These are phyloP conservation scores for Russula griseocarnosa DNA, from an alignment of 768 basidiomycete species.

Conservation along the genomic window DNA sequence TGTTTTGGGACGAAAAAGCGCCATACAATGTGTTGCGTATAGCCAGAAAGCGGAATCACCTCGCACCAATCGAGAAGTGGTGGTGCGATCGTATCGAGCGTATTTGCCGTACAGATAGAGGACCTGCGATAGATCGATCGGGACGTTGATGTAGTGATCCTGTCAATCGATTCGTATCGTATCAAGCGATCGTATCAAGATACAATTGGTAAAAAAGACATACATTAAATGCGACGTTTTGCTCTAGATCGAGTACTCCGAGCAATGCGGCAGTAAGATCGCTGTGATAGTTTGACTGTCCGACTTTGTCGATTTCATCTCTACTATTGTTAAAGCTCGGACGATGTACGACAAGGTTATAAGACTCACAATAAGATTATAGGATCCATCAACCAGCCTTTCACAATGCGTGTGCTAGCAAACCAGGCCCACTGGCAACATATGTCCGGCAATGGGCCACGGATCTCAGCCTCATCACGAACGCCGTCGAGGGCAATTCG, in stretches of 20 bases:
- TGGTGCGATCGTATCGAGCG: conserved; percentile 81
- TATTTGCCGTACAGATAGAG: conserved; percentile 88
- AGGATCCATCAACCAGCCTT: conserved; percentile 79
- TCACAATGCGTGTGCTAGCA: conserved; percentile 81
- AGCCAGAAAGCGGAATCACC: conserved; percentile 76
- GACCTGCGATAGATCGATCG: conserved; percentile 82
- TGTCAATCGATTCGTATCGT: conserved; percentile 32
- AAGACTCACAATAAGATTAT: conserved; percentile 62
- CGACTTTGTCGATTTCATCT: conserved; percentile 92
- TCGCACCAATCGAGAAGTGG: conserved; percentile 90
- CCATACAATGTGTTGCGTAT: conserved; percentile 82
- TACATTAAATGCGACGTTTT: conserved; percentile 79
- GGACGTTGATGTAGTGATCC: conserved; percentile 91
- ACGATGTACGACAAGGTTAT: not conserved
- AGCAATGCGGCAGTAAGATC: conserved; percentile 87
- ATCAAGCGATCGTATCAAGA: not conserved
- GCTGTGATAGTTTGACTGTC: conserved; percentile 83
- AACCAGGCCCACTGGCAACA: conserved; percentile 81
- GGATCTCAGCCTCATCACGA: conserved; percentile 84
- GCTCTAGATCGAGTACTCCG: conserved; percentile 92
- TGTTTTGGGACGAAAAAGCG: conserved; percentile 90
- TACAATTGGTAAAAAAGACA: conserved; percentile 28
- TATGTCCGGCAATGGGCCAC: conserved; percentile 82
- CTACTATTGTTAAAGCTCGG: conserved; percentile 28
- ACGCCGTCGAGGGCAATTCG: conserved; percentile 91